Evolutionary conservation across 805 yeast genomes (phyloP), one percentile per base, ranked within the genome.

Genomic region (Komagataella kurtzmanii): DNA sequence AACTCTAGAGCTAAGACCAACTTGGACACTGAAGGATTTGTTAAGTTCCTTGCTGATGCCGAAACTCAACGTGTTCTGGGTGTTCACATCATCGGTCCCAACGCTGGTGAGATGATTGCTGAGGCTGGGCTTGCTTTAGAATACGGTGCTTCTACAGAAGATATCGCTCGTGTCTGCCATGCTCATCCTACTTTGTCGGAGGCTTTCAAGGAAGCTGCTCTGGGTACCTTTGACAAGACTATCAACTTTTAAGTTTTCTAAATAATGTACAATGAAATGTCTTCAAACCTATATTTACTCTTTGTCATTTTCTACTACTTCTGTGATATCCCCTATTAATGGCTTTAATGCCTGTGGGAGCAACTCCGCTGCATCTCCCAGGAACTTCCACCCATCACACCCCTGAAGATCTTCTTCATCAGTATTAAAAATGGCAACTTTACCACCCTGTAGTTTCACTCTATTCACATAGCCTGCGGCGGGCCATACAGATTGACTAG

Each of bases 41-140:
- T 93, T 64, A 93, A 93, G 77, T 81, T 93, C 66, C 69, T 93
- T 58, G 90, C 96, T 56, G 99, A 93, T 71, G 90, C 95, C 59
- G 96, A 91, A 73, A 91, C 99, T 56, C 96, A 93, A 74, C 83
- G 99, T 71, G 80, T 93, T 47, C 75, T 93, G 59, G 99, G 99
- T 69, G 89, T 86, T 55, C 99, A 93, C 75, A 91, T 93, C 67
- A 85, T 90, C 60, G 99, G 99, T 61, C 86, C 99, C 60, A 90
- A 88, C 66, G 99, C 99, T 54, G 99, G 99, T 73, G 99, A 93
- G 77, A 88, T 93, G 97, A 93, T 93, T 68, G 98, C 95, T 58
- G 99, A 95, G 76, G 97, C 89, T 57, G 95, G 96, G 59, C 79
- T 93, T 66, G 99, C 99, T 47, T 70, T 93, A 57, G 99, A 93